phyloP scores from a whole-genome alignment of 148 eudicot genomes.

The Rheum nobile region DNA sequence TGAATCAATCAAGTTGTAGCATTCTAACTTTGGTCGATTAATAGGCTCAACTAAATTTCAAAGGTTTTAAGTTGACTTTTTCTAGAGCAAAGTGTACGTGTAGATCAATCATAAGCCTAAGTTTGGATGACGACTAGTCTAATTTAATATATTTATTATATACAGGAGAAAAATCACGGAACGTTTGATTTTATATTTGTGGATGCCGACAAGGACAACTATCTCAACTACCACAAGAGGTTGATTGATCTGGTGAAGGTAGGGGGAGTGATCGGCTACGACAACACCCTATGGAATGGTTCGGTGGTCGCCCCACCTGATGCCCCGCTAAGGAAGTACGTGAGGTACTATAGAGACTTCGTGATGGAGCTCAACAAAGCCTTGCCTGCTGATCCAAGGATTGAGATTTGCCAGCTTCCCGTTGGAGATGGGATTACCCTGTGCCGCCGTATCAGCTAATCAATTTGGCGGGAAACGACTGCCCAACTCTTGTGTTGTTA shows the following conservation, averaged over 20 bases:
- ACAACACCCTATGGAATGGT: constrained; percentile 31
- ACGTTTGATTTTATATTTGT: constrained; percentile 24
- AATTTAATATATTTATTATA: not conserved
- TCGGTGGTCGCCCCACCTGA: constrained; percentile 15
- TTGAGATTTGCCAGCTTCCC: constrained; percentile 20
- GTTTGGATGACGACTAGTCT: not conserved
- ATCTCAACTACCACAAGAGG: constrained; percentile 23
- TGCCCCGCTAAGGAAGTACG: constrained; percentile 5
- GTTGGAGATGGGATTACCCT: constrained; percentile 29
- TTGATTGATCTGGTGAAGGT: constrained; percentile 21
- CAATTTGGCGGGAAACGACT: not conserved
- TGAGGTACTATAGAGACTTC: not conserved
- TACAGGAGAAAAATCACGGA: constrained; percentile 21
- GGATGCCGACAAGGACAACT: constrained; percentile 26
- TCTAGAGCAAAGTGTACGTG: no score
- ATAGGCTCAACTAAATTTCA: no score
- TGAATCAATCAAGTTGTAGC: no score
- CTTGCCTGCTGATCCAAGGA: constrained; percentile 19
- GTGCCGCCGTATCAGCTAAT: constrained; percentile 22
- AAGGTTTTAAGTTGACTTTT: no score
- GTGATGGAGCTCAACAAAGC: constrained; percentile 11
- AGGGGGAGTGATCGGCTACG: constrained; percentile 27
- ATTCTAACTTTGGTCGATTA: no score
- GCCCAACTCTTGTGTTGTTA: not conserved
- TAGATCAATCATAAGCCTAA: no score